phyloP scores from a whole-genome alignment of 257 asterid genomes.

The Przewalskia tangutica region DNA sequence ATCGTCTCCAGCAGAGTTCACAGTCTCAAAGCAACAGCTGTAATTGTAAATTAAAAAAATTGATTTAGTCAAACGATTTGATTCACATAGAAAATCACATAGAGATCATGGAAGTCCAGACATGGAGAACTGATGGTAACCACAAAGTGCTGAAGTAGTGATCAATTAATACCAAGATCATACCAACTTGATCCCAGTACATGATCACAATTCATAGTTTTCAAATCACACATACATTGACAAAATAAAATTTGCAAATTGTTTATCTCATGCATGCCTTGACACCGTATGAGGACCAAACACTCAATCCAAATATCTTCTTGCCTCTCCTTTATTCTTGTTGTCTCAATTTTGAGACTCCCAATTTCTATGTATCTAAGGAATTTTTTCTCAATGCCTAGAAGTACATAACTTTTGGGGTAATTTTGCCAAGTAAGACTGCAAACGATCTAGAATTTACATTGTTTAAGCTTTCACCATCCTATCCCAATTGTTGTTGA shows the following conservation, averaged over 20 bases:
- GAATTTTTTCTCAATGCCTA: not conserved
- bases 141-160: not conserved
- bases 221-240: not conserved
- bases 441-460: not conserved
- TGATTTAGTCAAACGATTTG: not conserved
- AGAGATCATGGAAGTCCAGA: not conserved
- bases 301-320: not conserved
- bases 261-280: not conserved
- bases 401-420: not conserved
- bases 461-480: not conserved
- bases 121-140: not conserved
- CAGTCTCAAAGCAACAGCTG: conserved; percentile 1
- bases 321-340: not conserved
- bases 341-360: not conserved
- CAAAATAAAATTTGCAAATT: not conserved
- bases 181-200: not conserved
- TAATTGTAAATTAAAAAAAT: not conserved
- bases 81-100: not conserved
- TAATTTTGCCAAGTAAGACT: not conserved
- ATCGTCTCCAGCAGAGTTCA: not conserved
- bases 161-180: not conserved
- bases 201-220: not conserved
- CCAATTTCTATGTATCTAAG: not conserved
- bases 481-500: no score
- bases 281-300: not conserved